phyloP scores from a whole-genome alignment of 805 yeast genomes.

The Candida xiaguanensis region DNA sequence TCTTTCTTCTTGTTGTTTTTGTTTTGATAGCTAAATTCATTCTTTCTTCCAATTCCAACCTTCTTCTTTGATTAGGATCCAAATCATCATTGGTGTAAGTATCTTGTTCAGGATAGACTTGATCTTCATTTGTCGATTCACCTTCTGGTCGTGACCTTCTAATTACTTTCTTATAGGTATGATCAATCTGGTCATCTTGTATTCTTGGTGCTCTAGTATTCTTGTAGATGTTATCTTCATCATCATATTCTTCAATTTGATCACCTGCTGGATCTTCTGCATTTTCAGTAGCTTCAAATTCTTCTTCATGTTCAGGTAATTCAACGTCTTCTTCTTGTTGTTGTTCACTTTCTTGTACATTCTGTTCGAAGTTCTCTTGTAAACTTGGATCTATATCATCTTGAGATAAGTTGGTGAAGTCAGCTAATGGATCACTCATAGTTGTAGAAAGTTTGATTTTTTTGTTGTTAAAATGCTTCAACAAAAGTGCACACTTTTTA shows the following conservation, averaged over 20 bases:
- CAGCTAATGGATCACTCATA: conserved; percentile 12
- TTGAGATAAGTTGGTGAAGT: conserved; percentile 10
- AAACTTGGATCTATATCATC: conserved; percentile 10
- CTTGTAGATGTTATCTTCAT: conserved; percentile 21
- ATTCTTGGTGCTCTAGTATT: conserved; percentile 21
- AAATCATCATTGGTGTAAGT: conserved; percentile 19
- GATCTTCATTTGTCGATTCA: conserved; percentile 2
- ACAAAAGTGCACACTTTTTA: not conserved
- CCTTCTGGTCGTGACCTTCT: conserved; percentile 14
- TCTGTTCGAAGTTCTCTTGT: conserved; percentile 7
- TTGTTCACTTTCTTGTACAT: conserved; percentile 11
- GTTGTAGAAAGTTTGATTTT: not conserved
- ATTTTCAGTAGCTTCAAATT: conserved; percentile 7
- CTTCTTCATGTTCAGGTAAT: conserved; percentile 10
- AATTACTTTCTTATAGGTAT: conserved; percentile 27
- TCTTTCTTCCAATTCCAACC: conserved; percentile 76
- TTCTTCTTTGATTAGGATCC: conserved; percentile 44
- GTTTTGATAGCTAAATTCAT: conserved; percentile 74
- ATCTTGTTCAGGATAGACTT: conserved; percentile 10
- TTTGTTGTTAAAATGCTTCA: not conserved
- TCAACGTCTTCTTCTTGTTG: conserved; percentile 7
- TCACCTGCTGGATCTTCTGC: conserved; percentile 8
- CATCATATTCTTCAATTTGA: conserved; percentile 16
- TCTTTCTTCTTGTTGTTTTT: conserved; percentile 56
- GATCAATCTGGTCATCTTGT: conserved; percentile 10